Conservation (phyloP, 495 filamentous ascomycete species). For the Penicillium goetzii region DNA sequence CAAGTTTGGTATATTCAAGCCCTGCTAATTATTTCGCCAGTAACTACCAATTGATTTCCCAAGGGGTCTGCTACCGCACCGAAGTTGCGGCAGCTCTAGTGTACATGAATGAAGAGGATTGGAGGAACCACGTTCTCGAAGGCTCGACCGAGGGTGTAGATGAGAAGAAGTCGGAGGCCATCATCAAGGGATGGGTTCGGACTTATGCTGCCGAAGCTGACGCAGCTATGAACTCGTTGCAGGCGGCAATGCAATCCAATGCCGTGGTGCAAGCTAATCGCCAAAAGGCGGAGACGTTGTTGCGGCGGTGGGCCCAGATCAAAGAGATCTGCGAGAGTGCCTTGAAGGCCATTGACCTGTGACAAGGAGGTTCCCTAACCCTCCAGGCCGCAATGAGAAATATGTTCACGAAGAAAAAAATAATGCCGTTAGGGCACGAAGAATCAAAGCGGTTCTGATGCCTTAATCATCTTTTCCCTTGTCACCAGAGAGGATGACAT, state of each 20-base stretch:
- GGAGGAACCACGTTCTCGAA: constrained; percentile 52
- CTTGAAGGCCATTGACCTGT: constrained; percentile 29
- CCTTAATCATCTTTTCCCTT: constrained; percentile 12
- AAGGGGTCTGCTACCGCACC: constrained; percentile 70
- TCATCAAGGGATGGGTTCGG: constrained; percentile 47
- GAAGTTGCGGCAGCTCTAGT: constrained; percentile 65
- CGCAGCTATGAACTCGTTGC: constrained; percentile 38
- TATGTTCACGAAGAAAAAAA: constrained; percentile 2
- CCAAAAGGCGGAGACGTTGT: constrained; percentile 41
- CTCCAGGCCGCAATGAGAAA: not conserved
- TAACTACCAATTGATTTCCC: constrained; percentile 64
- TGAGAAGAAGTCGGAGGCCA: constrained; percentile 34
- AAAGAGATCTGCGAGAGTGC: constrained; percentile 42
- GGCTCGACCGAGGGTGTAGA: constrained; percentile 40
- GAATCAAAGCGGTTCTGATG: not conserved
- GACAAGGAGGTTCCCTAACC: not conserved
- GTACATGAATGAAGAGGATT: constrained; percentile 50
- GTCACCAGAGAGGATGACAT: constrained; percentile 20
- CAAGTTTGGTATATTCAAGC: constrained; percentile 13
- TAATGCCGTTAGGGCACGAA: not conserved
- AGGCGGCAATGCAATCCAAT: constrained; percentile 30
- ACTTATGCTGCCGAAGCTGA: constrained; percentile 44
- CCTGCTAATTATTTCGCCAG: constrained; percentile 34
- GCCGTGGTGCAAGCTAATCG: constrained; percentile 27
- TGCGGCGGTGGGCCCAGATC: constrained; percentile 59